These are phyloP conservation scores for Candida gigantensis DNA, from an alignment of 1,139 yeast genomes.

Conservation along the genomic window DNA sequence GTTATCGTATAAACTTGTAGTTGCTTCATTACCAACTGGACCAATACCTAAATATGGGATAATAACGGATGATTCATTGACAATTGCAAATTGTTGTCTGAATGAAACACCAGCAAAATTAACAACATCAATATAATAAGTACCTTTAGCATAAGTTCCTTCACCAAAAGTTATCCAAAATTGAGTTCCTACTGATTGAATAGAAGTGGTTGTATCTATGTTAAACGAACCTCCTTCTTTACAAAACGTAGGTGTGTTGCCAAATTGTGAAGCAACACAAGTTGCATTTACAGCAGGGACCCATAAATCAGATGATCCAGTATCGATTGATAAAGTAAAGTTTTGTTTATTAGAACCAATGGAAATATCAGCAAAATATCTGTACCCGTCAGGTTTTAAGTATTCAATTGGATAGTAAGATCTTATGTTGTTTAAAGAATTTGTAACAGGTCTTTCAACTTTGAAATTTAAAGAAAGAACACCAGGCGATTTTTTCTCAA, in stretches of 20 bases:
- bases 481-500: too few relatives aligned
- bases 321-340: conserved; percentile 25
- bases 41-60: conserved; percentile 24
- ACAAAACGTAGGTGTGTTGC: conserved; percentile 6
- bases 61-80: conserved; percentile 9
- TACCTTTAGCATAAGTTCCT: conserved; percentile 52
- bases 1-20: conserved; percentile 24
- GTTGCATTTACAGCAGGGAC: conserved; percentile 12
- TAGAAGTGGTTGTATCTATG: conserved; percentile 14
- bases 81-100: conserved; percentile 20
- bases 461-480: too few relatives aligned
- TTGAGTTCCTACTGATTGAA: conserved; percentile 9
- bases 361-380: conserved; percentile 10
- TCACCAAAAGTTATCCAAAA: conserved; percentile 14
- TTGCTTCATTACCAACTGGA: conserved; percentile 13
- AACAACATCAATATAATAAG: conserved; percentile 26
- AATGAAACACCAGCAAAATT: conserved; percentile 13
- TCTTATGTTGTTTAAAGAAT: too few relatives aligned
- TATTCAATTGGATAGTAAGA: too few relatives aligned
- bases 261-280: conserved; percentile 5
- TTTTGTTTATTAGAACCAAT: conserved; percentile 24
- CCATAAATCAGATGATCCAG: conserved; percentile 35
- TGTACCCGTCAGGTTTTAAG: background rate
- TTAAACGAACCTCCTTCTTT: conserved; percentile 6
- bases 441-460: too few relatives aligned